Conservation (phyloP, 441 rosid species). For the Adansonia grandidieri region DNA sequence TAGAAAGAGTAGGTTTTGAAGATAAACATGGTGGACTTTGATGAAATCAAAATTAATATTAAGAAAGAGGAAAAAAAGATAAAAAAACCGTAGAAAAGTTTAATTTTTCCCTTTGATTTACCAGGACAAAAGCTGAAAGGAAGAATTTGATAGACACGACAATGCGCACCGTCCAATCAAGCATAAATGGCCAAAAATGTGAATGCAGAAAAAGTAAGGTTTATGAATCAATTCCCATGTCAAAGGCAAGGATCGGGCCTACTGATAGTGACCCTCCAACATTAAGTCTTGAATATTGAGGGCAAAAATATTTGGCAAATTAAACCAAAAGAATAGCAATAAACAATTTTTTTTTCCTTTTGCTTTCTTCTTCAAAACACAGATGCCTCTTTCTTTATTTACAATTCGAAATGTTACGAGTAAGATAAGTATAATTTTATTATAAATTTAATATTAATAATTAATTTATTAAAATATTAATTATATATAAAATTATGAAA, state of each 20-base stretch:
- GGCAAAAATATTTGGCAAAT: not conserved
- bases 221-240: slow-evolving; percentile 40
- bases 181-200: slow-evolving; percentile 11
- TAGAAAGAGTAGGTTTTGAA: not conserved
- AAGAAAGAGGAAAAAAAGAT: not conserved
- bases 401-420: too few relatives aligned
- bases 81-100: slow-evolving; percentile 33
- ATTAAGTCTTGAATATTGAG: slow-evolving; percentile 14
- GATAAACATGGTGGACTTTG: slow-evolving; percentile 34
- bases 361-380: slow-evolving; percentile 17
- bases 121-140: not conserved
- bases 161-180: slow-evolving; percentile 40
- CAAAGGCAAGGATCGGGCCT: slow-evolving; percentile 28
- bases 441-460: too few relatives aligned
- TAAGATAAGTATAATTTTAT: too few relatives aligned
- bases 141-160: slow-evolving; percentile 20
- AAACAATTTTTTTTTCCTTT: not conserved
- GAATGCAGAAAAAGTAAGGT: slow-evolving; percentile 24
- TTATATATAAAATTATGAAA: too few relatives aligned
- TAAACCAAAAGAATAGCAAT: not conserved
- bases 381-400: slow-evolving; percentile 5
- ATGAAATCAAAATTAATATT: slow-evolving; percentile 18
- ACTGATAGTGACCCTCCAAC: slow-evolving; percentile 36
- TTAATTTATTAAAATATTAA: too few relatives aligned
- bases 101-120: not conserved